A percentile compares a stretch with the other conserved stretches of the same genome.
phyloP scores from a whole-genome alignment of 1,284 basidiomycete genomes.

The Termitomyces sp. region DNA sequence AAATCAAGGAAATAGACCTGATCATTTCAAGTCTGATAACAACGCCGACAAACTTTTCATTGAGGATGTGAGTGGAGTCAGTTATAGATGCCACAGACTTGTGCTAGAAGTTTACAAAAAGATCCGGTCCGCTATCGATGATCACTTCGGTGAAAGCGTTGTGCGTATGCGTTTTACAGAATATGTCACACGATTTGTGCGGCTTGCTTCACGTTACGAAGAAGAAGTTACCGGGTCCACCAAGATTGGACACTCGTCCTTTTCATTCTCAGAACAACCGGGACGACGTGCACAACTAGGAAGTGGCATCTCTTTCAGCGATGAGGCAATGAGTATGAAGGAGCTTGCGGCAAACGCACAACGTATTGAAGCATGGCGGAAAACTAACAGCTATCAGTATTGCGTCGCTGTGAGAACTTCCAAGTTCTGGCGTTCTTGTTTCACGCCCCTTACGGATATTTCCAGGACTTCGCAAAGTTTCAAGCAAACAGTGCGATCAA shows the following conservation, averaged over 20 bases:
- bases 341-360: constrained; percentile 39
- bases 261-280: constrained; percentile 29
- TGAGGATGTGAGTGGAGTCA: constrained; percentile 69
- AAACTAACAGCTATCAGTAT: constrained; percentile 39
- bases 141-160: constrained; percentile 42
- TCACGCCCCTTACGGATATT: not conserved
- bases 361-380: constrained; percentile 42
- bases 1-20: constrained; percentile 36
- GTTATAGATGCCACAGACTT: not conserved
- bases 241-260: constrained; percentile 33
- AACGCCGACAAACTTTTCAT: constrained; percentile 82
- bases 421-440: not conserved
- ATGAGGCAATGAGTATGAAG: constrained; percentile 33
- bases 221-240: constrained; percentile 37
- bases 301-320: constrained; percentile 38
- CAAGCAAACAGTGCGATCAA: constrained; percentile 34
- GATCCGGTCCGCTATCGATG: constrained; percentile 37
- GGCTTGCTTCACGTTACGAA: constrained; percentile 41
- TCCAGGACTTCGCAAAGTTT: constrained; percentile 36
- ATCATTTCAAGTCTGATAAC: constrained; percentile 55
- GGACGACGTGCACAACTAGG: constrained; percentile 34
- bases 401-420: constrained; percentile 29
- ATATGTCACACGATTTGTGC: constrained; percentile 40
- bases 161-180: constrained; percentile 42
- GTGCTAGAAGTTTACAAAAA: constrained; percentile 11